Percentiles rank a stretch among this genome's conserved stretches.
phyloP scores from a whole-genome alignment of 2,329 filamentous ascomycete genomes.

The Pseudophaeomoniella oleicola region DNA sequence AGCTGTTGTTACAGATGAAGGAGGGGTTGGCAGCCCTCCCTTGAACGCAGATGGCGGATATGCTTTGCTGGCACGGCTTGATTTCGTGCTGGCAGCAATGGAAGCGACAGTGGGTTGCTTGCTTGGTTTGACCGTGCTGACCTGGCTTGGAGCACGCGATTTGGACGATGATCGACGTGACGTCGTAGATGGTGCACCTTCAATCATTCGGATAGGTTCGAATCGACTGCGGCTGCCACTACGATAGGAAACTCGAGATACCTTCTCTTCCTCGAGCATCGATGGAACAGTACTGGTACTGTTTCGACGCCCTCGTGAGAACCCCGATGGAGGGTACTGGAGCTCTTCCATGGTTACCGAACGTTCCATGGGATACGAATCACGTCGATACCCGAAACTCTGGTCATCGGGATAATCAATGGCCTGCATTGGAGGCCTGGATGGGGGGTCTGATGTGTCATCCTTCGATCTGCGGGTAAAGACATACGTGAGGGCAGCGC shows the following conservation, averaged over 20 bases:
- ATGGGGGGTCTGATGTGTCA: background rate
- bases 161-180: background rate
- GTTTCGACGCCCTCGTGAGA: background rate
- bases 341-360: background rate
- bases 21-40: background rate
- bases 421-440: background rate
- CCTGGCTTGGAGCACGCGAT: background rate
- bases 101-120: background rate
- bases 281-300: background rate
- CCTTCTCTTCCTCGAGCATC: background rate
- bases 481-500: slow-evolving; percentile 61
- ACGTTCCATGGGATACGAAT: background rate
- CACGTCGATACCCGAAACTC: background rate
- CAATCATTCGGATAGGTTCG: background rate
- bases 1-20: background rate
- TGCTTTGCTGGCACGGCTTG: background rate
- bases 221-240: background rate
- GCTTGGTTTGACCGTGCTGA: background rate
- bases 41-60: background rate
- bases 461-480: slow-evolving; percentile 33
- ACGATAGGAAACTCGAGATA: background rate
- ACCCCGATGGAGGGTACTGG: background rate
- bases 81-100: background rate
- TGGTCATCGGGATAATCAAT: background rate
- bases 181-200: background rate